A percentile compares a stretch with the other conserved stretches of the same genome.
These are phyloP conservation scores for Thymus quinquecostatus DNA, from an alignment of 257 asterid genomes.

Conservation along the genomic window DNA sequence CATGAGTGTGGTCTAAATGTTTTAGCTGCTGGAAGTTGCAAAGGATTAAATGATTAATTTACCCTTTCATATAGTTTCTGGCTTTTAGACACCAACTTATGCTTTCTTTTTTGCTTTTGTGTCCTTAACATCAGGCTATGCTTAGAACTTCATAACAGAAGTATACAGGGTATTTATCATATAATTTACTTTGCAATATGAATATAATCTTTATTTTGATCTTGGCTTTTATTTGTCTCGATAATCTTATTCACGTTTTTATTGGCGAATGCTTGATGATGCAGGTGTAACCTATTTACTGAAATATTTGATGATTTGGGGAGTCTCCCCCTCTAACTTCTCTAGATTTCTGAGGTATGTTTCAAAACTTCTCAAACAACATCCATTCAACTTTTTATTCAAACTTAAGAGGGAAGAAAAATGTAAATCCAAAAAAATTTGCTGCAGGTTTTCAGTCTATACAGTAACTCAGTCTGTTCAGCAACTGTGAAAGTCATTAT, in stretches of 20 bases:
- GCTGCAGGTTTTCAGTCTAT: slow-evolving; percentile 30
- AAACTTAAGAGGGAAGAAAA: slow-evolving; percentile 27
- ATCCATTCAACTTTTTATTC: background rate
- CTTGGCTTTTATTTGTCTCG: slow-evolving; percentile 3
- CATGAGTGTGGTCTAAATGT: background rate
- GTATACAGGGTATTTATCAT: slow-evolving; percentile 2
- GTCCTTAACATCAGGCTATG: background rate
- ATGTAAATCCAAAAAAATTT: slow-evolving; percentile 24
- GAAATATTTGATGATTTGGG: background rate
- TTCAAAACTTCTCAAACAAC: slow-evolving; percentile 2
- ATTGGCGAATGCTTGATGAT: slow-evolving; percentile 11
- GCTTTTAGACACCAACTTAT: background rate
- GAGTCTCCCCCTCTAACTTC: slow-evolving; percentile 9
- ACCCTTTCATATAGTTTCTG: background rate
- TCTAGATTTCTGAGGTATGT: slow-evolving; percentile 27
- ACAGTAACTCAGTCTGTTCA: background rate
- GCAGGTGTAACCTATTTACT: slow-evolving; percentile 5
- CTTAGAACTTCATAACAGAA: background rate
- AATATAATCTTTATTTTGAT: slow-evolving; percentile 10
- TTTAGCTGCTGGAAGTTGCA: background rate
- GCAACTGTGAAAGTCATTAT: slow-evolving; percentile 18
- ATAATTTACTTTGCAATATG: background rate
- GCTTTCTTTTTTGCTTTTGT: no score
- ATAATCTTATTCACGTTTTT: slow-evolving; percentile 3
- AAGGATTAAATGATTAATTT: background rate